phyloP scores from a whole-genome alignment of 208 protist species.

The Trypanosoma mega region DNA sequence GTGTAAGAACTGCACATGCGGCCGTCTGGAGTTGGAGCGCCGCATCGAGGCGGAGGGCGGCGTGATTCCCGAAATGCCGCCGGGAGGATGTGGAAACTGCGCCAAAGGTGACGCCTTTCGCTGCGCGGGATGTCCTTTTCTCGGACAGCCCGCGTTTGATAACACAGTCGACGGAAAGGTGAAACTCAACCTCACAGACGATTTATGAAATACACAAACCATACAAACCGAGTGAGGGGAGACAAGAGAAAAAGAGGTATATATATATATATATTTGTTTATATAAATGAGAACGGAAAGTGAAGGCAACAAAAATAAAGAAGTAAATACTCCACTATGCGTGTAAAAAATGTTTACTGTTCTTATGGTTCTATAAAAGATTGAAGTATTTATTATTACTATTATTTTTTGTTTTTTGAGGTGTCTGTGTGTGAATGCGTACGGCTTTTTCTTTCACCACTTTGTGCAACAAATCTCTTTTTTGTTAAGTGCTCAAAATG shows the following conservation, averaged over 20 bases:
- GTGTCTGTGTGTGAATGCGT: no score
- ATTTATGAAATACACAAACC: constrained; percentile 37
- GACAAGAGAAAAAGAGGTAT: constrained; percentile 18
- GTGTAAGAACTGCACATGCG: constrained; percentile 90
- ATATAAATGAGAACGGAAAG: no score
- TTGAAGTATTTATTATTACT: no score
- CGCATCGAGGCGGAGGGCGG: constrained; percentile 47
- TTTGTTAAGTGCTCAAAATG: no score
- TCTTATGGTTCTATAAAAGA: no score
- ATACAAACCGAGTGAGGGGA: background rate
- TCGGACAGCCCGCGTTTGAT: constrained; percentile 84
- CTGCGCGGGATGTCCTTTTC: constrained; percentile 86
- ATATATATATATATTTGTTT: constrained; percentile 1
- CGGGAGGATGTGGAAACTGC: constrained; percentile 88
- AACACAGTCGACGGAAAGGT: constrained; percentile 84
- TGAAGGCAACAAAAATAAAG: no score
- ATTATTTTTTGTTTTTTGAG: no score
- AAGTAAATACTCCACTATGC: no score
- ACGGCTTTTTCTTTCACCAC: no score
- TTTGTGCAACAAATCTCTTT: no score
- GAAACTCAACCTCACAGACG: constrained; percentile 77
- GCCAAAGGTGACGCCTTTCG: constrained; percentile 88
- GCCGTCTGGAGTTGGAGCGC: constrained; percentile 72
- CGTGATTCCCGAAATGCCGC: constrained; percentile 40
- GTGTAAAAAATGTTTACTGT: no score